phyloP scores from a whole-genome alignment of 2,329 filamentous ascomycete genomes.

The Colletotrichum chlorophyti region DNA sequence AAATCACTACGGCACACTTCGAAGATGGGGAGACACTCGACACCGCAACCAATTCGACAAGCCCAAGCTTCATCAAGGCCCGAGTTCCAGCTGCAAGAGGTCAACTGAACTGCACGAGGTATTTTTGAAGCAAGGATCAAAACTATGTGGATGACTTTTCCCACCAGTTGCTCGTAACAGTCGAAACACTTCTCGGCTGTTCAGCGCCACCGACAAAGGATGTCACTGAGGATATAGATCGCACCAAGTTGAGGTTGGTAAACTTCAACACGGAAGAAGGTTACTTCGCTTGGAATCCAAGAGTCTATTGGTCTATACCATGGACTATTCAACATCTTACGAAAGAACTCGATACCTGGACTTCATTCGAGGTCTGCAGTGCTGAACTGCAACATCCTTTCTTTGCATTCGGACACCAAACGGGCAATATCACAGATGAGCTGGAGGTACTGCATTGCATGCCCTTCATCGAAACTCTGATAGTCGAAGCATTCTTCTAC shows the following conservation, averaged over 20 bases:
- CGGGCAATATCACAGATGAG: neutral
- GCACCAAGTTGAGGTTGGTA: too few species aligned
- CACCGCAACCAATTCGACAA: neutral
- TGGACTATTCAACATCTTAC: too few species aligned
- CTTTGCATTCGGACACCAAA: neutral
- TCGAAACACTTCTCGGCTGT: neutral
- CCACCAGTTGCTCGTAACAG: neutral
- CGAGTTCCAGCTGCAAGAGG: neutral
- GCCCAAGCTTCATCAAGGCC: neutral
- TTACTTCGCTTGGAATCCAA: too few species aligned
- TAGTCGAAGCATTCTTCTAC: neutral
- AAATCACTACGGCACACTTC: neutral
- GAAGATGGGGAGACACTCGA: neutral
- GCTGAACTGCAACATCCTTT: neutral
- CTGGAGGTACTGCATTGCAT: neutral
- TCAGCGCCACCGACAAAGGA: neutral
- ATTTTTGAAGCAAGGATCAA: neutral
- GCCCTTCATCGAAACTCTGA: neutral
- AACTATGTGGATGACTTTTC: neutral
- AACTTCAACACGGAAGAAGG: too few species aligned
- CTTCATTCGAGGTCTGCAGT: neutral
- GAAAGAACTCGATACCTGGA: neutral
- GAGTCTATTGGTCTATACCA: neutral
- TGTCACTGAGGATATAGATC: too few species aligned
- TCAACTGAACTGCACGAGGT: neutral